phyloP scores from a whole-genome alignment of 768 basidiomycete species.

The Suillus brevipes region DNA sequence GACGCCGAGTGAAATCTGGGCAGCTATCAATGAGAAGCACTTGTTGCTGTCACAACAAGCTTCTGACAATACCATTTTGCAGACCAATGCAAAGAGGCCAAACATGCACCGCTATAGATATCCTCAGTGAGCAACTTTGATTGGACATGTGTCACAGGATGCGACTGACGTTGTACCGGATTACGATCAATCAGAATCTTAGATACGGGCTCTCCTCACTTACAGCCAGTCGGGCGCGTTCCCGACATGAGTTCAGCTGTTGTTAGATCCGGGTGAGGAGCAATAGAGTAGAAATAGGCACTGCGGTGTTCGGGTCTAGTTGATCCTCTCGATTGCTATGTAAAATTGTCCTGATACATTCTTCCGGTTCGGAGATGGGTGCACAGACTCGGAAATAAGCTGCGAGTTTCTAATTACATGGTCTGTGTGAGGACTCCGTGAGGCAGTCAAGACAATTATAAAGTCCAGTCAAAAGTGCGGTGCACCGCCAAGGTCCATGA shows the following conservation, averaged over 20 bases:
- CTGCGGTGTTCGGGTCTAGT: not conserved
- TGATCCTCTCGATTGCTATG: not conserved
- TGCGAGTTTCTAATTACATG: not conserved
- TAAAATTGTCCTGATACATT: not conserved
- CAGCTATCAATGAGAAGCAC: conserved; percentile 56
- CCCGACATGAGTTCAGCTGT: conserved; percentile 38
- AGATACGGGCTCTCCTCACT: conserved; percentile 60
- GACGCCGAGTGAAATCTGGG: conserved; percentile 56
- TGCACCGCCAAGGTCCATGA: conserved; percentile 16
- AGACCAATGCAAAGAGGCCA: conserved; percentile 44
- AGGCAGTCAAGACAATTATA: not conserved
- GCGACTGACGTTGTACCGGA: conserved; percentile 13
- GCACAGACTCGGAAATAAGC: conserved; percentile 5
- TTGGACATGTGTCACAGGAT: not conserved
- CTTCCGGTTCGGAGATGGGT: conserved; percentile 4
- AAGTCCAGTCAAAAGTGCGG: not conserved
- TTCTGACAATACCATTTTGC: conserved; percentile 40
- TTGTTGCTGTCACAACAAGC: conserved; percentile 44
- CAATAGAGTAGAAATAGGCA: not conserved
- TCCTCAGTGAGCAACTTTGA: conserved; percentile 57
- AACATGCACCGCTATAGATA: conserved; percentile 63
- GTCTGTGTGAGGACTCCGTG: conserved; percentile 2
- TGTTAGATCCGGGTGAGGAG: conserved; percentile 24
- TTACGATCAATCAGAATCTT: conserved; percentile 43
- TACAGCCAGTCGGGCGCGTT: conserved; percentile 54